Base-by-base conservation (phyloP, 2,329 filamentous ascomycete genomes). In the Colletotrichum sidae region DNA sequence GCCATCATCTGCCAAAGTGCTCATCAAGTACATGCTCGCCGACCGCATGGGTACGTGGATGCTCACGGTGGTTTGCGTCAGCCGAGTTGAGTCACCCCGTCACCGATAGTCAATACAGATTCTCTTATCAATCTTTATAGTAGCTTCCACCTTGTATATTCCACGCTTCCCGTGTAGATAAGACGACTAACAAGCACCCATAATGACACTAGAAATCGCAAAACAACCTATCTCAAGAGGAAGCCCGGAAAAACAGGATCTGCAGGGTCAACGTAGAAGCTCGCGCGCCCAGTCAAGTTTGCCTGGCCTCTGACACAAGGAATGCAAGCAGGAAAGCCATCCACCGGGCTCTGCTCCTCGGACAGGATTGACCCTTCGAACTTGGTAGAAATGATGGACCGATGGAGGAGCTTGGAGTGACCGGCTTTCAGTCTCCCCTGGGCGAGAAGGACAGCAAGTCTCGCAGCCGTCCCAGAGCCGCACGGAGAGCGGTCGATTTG, bases 401-500 rank as follows among this genome's bases (percentile, higher is more conserved):
- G 8, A 13, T 60, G 57, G n/a, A 54, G 34, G 15, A 54, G 57
- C 41, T 46, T 60, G 39, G 57, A 47, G n/a, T 3, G 11, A n/a
- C 49, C 57, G 8, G 15, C 15, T 34, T 11, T 34, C 9, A 63
- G 17, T 13, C 49, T 51, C 6, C 63, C 57, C 10, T 67, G 46
- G 13, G 53, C 66, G 50, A 63, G 35, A 33, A 69, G 38, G 10
- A 64, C 51, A 1, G 72, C 70, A 2, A 71, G 41, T 25, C 72
- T 56, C 8, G 72, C 65, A 38, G 63, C 64, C 17, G 72, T 71
- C 5, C 72, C 72, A 4, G 72, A 73, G 7, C 72, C 72, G 35
- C 71, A 73, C 0, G 72, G 72, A 1, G 72, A 72, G 3, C 70
- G 71, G 17, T 73, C 72, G 4, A 73, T 69, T 9, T 73, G 71